Conservation (phyloP, 805 yeast genomes). For the Candida sphagnicola region DNA sequence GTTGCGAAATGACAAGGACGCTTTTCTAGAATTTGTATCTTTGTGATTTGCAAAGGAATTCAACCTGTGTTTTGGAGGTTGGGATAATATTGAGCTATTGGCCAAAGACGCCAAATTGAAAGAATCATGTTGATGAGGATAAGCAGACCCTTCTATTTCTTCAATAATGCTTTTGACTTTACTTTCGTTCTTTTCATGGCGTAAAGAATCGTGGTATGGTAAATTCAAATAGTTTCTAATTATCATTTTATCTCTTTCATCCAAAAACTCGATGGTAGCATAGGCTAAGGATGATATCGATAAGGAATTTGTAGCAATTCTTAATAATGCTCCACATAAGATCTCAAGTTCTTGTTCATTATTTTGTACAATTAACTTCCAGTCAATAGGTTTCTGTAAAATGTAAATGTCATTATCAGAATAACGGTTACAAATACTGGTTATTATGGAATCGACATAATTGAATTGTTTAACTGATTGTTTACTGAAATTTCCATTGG, state of each 20-base stretch:
- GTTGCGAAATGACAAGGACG: too few species aligned
- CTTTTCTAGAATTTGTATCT: too few species aligned
- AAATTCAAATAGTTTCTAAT: constrained; percentile 9
- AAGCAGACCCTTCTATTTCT: too few species aligned
- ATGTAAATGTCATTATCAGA: constrained; percentile 6
- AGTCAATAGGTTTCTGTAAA: constrained; percentile 7
- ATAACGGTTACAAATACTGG: constrained; percentile 6
- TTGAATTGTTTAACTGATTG: constrained; percentile 1
- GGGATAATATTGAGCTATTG: too few species aligned
- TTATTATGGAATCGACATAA: constrained; percentile 5
- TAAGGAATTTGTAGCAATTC: constrained; percentile 19
- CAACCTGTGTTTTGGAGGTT: too few species aligned
- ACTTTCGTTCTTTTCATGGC: not conserved
- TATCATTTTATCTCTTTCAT: constrained; percentile 11
- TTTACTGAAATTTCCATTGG: constrained; percentile 4
- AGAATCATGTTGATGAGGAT: too few species aligned
- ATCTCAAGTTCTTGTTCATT: constrained; percentile 12
- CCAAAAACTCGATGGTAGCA: constrained; percentile 14
- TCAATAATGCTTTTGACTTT: not conserved
- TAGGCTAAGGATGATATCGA: constrained; percentile 16
- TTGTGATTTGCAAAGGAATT: too few species aligned
- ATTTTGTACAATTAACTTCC: constrained; percentile 12
- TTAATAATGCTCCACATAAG: constrained; percentile 14
- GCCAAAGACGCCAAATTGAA: too few species aligned
- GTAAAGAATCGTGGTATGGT: not conserved